Conservation (phyloP, 2,329 filamentous ascomycete species). For the Pyrenophora tritici-repentis region DNA sequence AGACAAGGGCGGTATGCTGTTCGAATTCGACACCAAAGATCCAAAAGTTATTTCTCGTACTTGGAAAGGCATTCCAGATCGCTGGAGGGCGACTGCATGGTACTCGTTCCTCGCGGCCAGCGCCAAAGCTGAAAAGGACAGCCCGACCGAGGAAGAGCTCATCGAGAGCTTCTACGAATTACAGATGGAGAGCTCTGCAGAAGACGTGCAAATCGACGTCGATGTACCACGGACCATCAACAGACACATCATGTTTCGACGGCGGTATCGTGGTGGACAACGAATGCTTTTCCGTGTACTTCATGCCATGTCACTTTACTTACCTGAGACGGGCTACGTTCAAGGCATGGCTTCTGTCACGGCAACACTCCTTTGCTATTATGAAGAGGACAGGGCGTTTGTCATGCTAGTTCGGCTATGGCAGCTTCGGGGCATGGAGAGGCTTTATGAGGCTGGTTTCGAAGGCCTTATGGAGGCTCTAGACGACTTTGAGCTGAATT, state of each 20-base stretch:
- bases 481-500: slow-evolving; percentile 80
- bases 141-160: slow-evolving; percentile 71
- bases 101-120: slow-evolving; percentile 86
- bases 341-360: slow-evolving; percentile 96
- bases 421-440: slow-evolving; percentile 83
- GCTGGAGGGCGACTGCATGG: slow-evolving; percentile 93
- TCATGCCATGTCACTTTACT: slow-evolving; percentile 89
- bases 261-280: slow-evolving; percentile 86
- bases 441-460: slow-evolving; percentile 84
- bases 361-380: slow-evolving; percentile 93
- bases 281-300: slow-evolving; percentile 89
- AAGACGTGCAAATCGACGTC: slow-evolving; percentile 96
- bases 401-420: slow-evolving; percentile 96
- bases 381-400: slow-evolving; percentile 91
- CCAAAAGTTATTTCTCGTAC: slow-evolving; percentile 83
- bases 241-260: slow-evolving; percentile 95
- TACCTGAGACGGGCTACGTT: slow-evolving; percentile 89
- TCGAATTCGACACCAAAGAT: slow-evolving; percentile 80
- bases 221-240: slow-evolving; percentile 95
- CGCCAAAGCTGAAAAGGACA: slow-evolving; percentile 67
- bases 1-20: slow-evolving; percentile 65
- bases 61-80: slow-evolving; percentile 97
- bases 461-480: slow-evolving; percentile 84
- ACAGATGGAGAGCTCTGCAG: slow-evolving; percentile 74
- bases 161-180: slow-evolving; percentile 73